Conservation (phyloP, 1,284 basidiomycete genomes). For the Malassezia furfur region DNA sequence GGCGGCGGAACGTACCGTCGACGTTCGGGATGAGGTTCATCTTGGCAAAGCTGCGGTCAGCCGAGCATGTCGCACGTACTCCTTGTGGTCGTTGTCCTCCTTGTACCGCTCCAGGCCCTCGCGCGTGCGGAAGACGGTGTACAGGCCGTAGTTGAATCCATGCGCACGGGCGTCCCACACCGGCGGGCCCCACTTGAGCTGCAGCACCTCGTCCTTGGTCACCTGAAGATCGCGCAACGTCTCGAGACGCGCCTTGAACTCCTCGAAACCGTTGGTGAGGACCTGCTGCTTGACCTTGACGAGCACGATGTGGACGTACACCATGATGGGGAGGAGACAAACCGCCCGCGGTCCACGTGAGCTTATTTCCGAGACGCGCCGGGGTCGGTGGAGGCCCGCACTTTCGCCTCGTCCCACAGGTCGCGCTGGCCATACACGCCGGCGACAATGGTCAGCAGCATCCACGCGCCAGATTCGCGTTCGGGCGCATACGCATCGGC, state of each 20-base stretch:
- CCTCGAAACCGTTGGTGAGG: slow-evolving; percentile 34
- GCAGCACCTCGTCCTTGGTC: slow-evolving; percentile 23
- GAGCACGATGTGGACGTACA: slow-evolving; percentile 34
- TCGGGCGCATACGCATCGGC: not conserved
- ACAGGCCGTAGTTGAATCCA: slow-evolving; percentile 39
- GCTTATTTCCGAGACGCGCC: not conserved
- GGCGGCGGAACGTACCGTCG: slow-evolving; percentile 14
- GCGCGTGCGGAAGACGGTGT: slow-evolving; percentile 27
- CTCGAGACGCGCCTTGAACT: slow-evolving; percentile 34
- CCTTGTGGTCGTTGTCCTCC: slow-evolving; percentile 38
- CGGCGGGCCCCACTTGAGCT: slow-evolving; percentile 35
- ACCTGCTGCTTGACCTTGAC: slow-evolving; percentile 38
- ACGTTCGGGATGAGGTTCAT: slow-evolving; percentile 28
- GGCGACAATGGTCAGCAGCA: slow-evolving; percentile 63
- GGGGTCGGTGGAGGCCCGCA: not conserved
- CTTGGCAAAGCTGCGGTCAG: slow-evolving; percentile 28
- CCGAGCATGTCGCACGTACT: slow-evolving; percentile 22
- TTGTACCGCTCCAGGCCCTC: slow-evolving; percentile 34
- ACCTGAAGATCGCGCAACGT: slow-evolving; percentile 30
- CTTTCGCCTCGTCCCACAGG: slow-evolving; percentile 63
- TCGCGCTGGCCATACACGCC: slow-evolving; percentile 77
- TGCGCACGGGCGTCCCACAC: slow-evolving; percentile 29
- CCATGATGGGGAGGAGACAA: slow-evolving; percentile 18
- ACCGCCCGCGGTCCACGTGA: not conserved
- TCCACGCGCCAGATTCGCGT: slow-evolving; percentile 66